Percentiles rank a stretch among this genome's conserved stretches.
Evolutionary conservation across 805 yeast species (phyloP).

Genomic region (Kodamaea neixiangensis): DNA sequence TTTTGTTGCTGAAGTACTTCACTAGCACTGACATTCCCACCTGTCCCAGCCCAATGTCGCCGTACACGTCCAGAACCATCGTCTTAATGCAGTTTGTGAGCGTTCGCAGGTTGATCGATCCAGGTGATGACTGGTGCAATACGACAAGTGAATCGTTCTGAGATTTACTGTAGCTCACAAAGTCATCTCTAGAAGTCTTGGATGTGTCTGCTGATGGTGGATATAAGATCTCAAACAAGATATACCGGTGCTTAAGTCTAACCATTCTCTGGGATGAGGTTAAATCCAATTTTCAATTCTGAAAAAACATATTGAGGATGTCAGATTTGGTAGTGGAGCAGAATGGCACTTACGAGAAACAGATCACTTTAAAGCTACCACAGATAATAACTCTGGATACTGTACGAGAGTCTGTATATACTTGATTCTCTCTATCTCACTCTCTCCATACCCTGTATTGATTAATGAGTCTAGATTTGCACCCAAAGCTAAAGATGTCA

Average conservation of each 20-base stretch:
- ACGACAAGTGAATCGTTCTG: constrained; percentile 43
- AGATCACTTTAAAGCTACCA: too few relatives aligned
- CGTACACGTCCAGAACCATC: constrained; percentile 64
- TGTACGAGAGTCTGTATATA: too few relatives aligned
- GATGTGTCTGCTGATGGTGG: constrained; percentile 44
- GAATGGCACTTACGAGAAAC: too few relatives aligned
- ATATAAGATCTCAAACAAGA: constrained; percentile 74
- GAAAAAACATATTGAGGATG: background rate
- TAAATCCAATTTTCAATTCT: background rate
- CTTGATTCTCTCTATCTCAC: too few relatives aligned
- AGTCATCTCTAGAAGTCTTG: constrained; percentile 17
- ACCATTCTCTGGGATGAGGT: constrained; percentile 56
- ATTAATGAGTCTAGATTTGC: too few relatives aligned
- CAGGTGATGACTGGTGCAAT: constrained; percentile 54
- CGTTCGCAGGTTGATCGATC: constrained; percentile 47
- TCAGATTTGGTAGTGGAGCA: background rate
- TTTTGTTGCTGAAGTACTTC: constrained; percentile 78
- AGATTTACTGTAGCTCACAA: constrained; percentile 25
- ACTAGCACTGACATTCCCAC: constrained; percentile 60
- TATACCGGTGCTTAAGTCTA: constrained; percentile 80
- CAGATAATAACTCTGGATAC: too few relatives aligned
- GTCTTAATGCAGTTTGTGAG: constrained; percentile 56
- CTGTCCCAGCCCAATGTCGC: constrained; percentile 74
- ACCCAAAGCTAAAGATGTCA: too few relatives aligned
- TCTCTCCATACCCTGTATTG: too few relatives aligned